Evolutionary conservation across 306 rosid species (phyloP).

Genomic region (Sechiopsis laciniata): DNA sequence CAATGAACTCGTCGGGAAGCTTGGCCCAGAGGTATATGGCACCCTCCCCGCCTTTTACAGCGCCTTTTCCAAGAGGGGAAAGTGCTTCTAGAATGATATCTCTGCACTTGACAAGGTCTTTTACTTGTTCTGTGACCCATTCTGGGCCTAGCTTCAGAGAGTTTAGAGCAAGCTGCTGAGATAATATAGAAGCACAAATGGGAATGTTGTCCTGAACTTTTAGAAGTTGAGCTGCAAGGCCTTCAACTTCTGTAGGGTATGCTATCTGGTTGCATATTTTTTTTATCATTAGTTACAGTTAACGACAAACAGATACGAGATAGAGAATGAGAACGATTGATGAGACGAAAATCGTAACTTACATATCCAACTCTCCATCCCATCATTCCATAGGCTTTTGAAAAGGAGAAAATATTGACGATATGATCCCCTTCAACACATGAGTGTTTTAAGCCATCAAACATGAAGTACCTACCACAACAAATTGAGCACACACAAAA

Average conservation of each 20-base stretch:
- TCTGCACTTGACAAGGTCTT: slow-evolving; percentile 55
- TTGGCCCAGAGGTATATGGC: slow-evolving; percentile 94
- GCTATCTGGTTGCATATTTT: slow-evolving; percentile 62
- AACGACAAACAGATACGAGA: neutral
- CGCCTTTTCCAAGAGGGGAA: slow-evolving; percentile 62
- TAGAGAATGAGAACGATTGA: slow-evolving; percentile 7
- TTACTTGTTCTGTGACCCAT: slow-evolving; percentile 67
- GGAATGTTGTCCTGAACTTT: slow-evolving; percentile 99
- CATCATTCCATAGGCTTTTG: slow-evolving; percentile 98
- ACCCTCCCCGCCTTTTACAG: slow-evolving; percentile 95
- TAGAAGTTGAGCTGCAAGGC: slow-evolving; percentile 63
- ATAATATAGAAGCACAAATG: slow-evolving; percentile 82
- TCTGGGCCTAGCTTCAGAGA: slow-evolving; percentile 70
- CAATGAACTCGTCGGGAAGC: slow-evolving; percentile 50
- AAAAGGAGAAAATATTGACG: slow-evolving; percentile 83
- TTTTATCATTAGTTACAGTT: neutral
- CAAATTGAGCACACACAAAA: neutral
- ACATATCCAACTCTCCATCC: slow-evolving; percentile 99
- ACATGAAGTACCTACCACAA: slow-evolving; percentile 85
- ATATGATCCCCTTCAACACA: slow-evolving; percentile 86
- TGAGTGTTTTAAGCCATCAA: slow-evolving; percentile 65
- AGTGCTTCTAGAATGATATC: slow-evolving; percentile 59
- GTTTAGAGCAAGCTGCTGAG: slow-evolving; percentile 79
- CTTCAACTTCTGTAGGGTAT: slow-evolving; percentile 82
- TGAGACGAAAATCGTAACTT: slow-evolving; percentile 27